Conservation (phyloP, 1,139 yeast species). For the Pichia sp. region DNA sequence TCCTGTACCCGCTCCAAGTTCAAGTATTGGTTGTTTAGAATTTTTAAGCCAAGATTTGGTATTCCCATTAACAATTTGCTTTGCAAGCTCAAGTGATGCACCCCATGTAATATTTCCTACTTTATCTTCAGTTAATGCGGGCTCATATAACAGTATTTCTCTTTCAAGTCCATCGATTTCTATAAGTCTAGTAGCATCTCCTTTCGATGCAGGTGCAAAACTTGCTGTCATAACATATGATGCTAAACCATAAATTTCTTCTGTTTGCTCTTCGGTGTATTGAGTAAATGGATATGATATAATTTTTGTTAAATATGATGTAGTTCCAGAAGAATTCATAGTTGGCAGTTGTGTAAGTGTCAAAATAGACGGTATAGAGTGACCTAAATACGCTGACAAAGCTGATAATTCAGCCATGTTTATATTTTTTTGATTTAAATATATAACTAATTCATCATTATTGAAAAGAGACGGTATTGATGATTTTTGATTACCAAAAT, state of each 20-base stretch:
- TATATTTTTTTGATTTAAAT: constrained; percentile 1
- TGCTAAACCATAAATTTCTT: constrained; percentile 46
- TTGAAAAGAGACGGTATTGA: background rate
- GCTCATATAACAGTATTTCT: constrained; percentile 56
- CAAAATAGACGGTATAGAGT: constrained; percentile 1
- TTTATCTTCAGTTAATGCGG: constrained; percentile 79
- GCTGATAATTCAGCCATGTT: background rate
- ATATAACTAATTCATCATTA: background rate
- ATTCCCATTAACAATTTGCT: constrained; percentile 35
- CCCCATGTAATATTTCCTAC: constrained; percentile 97
- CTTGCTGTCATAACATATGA: constrained; percentile 68
- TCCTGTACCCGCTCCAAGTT: constrained; percentile 93
- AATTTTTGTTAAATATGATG: constrained; percentile 61
- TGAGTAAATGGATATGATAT: constrained; percentile 52
- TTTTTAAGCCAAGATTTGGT: constrained; percentile 22
- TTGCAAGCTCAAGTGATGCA: constrained; percentile 66
- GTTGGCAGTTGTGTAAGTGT: constrained; percentile 11
- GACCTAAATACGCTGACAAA: constrained; percentile 4
- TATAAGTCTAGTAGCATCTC: constrained; percentile 44
- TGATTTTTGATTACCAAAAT: constrained; percentile 38
- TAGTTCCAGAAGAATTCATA: constrained; percentile 27
- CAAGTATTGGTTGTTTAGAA: constrained; percentile 45
- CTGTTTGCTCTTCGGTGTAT: constrained; percentile 36
- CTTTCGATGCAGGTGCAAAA: constrained; percentile 83
- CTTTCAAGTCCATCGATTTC: constrained; percentile 15